Percentiles rank a stretch among this genome's conserved stretches.
Conservation (phyloP, 495 filamentous ascomycete species). For the Penicillium salamii region DNA sequence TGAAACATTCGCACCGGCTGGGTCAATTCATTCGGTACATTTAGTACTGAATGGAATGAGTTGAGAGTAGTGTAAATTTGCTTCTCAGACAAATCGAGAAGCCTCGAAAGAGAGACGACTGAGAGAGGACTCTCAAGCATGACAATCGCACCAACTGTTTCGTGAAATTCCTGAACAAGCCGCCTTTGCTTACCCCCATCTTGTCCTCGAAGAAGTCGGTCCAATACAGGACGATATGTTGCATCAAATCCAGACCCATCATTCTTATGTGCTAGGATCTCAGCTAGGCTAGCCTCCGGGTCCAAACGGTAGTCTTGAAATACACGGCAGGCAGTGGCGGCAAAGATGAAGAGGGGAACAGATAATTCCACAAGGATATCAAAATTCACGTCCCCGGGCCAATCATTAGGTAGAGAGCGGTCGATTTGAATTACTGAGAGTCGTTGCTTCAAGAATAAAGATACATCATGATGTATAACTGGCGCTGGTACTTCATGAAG, state of each 20-base stretch:
- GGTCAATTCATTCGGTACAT: constrained; percentile 22
- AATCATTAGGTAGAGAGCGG: constrained; percentile 18
- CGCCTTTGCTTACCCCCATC: constrained; percentile 3
- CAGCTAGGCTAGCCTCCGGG: constrained; percentile 12
- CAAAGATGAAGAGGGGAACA: constrained; percentile 31
- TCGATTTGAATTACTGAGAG: constrained; percentile 21
- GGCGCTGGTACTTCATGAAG: constrained; percentile 25
- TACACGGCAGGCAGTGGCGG: constrained; percentile 30
- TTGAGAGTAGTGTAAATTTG: constrained; percentile 15
- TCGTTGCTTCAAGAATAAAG: constrained; percentile 21
- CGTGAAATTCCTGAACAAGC: constrained; percentile 21
- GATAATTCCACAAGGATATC: constrained; percentile 16
- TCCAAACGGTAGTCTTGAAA: constrained; percentile 15
- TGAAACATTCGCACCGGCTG: constrained; percentile 8
- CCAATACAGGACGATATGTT: constrained; percentile 29
- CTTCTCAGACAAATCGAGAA: constrained; percentile 9
- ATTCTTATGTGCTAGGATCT: constrained; percentile 14
- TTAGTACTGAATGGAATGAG: constrained; percentile 26
- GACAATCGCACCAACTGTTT: constrained; percentile 25
- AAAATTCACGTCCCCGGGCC: constrained; percentile 45
- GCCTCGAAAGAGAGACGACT: constrained; percentile 11
- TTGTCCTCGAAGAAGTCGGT: constrained; percentile 16
- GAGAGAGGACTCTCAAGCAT: constrained; percentile 26
- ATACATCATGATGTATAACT: constrained; percentile 29
- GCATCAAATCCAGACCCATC: constrained; percentile 18